A percentile compares a stretch with the other conserved stretches of the same genome.
Conservation (phyloP, 306 rosid genomes). For the Ceratonia siliqua region DNA sequence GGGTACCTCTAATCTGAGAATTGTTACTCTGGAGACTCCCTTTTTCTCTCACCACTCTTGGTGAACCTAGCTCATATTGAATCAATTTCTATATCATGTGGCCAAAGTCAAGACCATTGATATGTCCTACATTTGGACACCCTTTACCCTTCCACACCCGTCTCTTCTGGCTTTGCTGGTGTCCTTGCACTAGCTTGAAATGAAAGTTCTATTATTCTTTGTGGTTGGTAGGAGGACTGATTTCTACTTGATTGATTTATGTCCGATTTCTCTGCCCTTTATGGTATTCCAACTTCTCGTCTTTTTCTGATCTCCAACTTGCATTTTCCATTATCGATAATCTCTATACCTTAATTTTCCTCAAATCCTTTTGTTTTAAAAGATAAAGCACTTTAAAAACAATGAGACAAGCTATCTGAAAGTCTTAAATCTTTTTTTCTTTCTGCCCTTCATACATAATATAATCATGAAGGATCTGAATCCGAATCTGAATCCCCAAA, state of each 20-base stretch:
- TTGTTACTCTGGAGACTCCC: background rate
- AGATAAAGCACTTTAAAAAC: background rate
- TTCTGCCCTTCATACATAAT: background rate
- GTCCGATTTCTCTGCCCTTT: slow-evolving; percentile 23
- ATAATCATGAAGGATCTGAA: too few relatives aligned
- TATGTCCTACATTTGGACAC: background rate
- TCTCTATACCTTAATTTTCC: slow-evolving; percentile 14
- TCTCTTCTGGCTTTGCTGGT: background rate
- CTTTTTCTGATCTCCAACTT: background rate
- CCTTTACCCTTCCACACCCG: background rate
- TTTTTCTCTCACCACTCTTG: background rate
- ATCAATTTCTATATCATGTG: background rate
- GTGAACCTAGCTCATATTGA: background rate
- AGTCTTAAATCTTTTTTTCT: background rate
- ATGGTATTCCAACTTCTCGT: slow-evolving; percentile 23
- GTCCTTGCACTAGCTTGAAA: background rate
- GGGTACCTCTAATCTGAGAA: background rate
- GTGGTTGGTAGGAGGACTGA: background rate
- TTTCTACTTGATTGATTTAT: too few relatives aligned
- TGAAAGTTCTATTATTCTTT: background rate
- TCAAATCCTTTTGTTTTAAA: slow-evolving; percentile 18
- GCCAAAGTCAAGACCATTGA: background rate
- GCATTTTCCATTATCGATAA: background rate
- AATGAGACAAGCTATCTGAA: background rate
- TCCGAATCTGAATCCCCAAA: too few relatives aligned